phyloP scores from a whole-genome alignment of 2,329 filamentous ascomycete species.

The Pyricularia sp. region DNA sequence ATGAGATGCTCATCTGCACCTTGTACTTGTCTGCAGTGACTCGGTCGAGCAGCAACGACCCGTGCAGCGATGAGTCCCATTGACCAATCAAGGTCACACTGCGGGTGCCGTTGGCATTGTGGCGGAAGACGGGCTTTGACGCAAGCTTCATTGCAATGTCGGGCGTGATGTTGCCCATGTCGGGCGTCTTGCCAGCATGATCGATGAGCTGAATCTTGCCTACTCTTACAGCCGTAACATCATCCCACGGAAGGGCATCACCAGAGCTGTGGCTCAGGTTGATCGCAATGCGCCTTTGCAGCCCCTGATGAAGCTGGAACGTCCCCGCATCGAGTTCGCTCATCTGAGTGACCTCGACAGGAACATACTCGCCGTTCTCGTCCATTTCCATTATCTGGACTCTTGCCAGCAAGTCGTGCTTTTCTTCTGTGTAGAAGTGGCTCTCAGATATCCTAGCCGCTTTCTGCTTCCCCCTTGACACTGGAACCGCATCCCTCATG shows the following conservation, averaged over 20 bases:
- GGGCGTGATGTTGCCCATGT: constrained; percentile 61
- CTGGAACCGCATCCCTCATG: constrained; percentile 71
- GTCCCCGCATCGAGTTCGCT: constrained; percentile 78
- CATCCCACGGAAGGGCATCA: constrained; percentile 80
- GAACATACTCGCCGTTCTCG: constrained; percentile 82
- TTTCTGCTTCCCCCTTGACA: constrained; percentile 42
- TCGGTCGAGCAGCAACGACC: constrained; percentile 85
- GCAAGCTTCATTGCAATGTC: constrained; percentile 72
- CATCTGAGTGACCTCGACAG: constrained; percentile 85
- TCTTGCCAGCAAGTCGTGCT: constrained; percentile 83
- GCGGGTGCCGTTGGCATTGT: constrained; percentile 83
- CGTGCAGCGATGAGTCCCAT: constrained; percentile 93
- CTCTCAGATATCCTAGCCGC: constrained; percentile 73
- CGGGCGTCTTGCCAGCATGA: constrained; percentile 73
- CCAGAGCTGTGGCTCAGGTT: constrained; percentile 88
- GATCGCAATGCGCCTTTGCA: constrained; percentile 81
- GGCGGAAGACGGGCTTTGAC: constrained; percentile 67
- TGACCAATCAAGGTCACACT: constrained; percentile 82
- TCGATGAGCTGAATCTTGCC: constrained; percentile 79
- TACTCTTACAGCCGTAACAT: constrained; percentile 66
- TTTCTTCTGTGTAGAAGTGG: constrained; percentile 88
- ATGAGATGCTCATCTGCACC: constrained; percentile 77
- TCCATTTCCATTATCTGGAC: constrained; percentile 86
- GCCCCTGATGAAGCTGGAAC: constrained; percentile 89
- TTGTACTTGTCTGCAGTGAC: constrained; percentile 88